phyloP scores from a whole-genome alignment of 1,139 yeast species.

The Geotrichum klebahnii region DNA sequence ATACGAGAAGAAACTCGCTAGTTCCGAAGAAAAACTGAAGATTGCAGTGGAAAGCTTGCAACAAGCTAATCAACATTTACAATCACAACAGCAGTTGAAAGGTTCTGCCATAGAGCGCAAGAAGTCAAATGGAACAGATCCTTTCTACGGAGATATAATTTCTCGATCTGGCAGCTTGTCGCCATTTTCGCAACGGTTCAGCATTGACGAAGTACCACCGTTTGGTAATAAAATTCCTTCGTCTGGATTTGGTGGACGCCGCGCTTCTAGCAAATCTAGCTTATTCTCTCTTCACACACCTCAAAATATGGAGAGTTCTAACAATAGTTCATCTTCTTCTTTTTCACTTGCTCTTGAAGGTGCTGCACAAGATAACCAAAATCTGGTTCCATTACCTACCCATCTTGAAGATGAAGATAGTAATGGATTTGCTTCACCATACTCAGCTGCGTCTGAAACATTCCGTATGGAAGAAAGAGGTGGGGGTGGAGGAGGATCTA shows the following conservation, averaged over 20 bases:
- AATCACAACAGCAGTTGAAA: constrained; percentile 12
- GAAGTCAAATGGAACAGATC: constrained; percentile 9
- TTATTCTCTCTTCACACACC: constrained; percentile 2
- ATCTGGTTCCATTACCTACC: constrained; percentile 1
- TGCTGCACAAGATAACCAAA: not conserved
- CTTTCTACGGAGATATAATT: constrained; percentile 5
- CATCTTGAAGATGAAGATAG: constrained; percentile 12
- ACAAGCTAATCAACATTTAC: constrained; percentile 5
- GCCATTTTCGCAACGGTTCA: constrained; percentile 15
- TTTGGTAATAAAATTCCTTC: not conserved
- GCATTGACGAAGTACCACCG: constrained; percentile 1
- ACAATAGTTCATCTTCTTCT: not conserved
- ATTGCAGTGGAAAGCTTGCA: constrained; percentile 1
- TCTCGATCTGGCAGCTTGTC: constrained; percentile 16
- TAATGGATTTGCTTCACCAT: constrained; percentile 3
- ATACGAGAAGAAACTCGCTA: constrained; percentile 11
- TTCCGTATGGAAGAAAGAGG: not conserved
- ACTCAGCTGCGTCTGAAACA: constrained; percentile 3
- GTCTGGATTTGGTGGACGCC: not conserved
- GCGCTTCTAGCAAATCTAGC: constrained; percentile 16
- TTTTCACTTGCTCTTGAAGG: constrained; percentile 3
- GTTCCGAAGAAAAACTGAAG: constrained; percentile 12
- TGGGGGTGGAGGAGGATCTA: not conserved
- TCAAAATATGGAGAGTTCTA: constrained; percentile 7
- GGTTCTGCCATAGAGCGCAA: constrained; percentile 5